Base-by-base conservation (phyloP, 108 stramenopile species). In the Discostella pseudostelligera region DNA sequence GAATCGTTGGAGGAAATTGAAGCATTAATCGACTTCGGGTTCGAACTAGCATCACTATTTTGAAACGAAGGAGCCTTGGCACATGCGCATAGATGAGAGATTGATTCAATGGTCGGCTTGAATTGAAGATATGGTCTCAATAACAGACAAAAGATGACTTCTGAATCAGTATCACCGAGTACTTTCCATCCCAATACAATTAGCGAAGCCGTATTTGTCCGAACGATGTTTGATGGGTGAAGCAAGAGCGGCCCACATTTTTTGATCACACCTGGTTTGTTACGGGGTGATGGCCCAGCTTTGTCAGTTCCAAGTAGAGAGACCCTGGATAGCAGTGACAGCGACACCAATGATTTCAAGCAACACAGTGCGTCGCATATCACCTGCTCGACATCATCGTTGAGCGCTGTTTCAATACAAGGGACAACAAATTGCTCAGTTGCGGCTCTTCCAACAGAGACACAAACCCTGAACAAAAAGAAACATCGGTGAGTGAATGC, bases 381-480 rank as follows among this genome's bases (percentile, higher is more conserved):
- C 25, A 98, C 98, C 19, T 72, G 60, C 61, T 97, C 96, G 49
- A 89, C 85, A 11, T 80, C 70, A 71, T 99, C 98, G 32, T 84
- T 87, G 8, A 98, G 85, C 1, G 86, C 92, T 32, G 94, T 93
- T 78, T 97, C 97, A 25, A 99, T 67, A 68, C 94, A 96, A 25
- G 97, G 97, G 8, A 97, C 64, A 49, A 98, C 87, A 80, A 96
- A 98, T 56, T 96, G 85, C 67, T 93, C 88, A 8, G 94, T 93
- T n/a, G 90, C 93, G 9, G 80, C 88, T 42, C 89, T 61, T 9
- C 98, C 98, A 25, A 97, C 85, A 59, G 94, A 84, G 7, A 88
- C 84, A 46, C 95, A 94, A 0, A 96, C 90, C n/a, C 55, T 56
- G 55, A 14, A 56, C 14, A 4, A 56, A 1, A n/a, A 39, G 14